These are phyloP conservation scores for Grosmannia serpens DNA, from an alignment of 2,329 filamentous ascomycete genomes.

Conservation along the genomic window DNA sequence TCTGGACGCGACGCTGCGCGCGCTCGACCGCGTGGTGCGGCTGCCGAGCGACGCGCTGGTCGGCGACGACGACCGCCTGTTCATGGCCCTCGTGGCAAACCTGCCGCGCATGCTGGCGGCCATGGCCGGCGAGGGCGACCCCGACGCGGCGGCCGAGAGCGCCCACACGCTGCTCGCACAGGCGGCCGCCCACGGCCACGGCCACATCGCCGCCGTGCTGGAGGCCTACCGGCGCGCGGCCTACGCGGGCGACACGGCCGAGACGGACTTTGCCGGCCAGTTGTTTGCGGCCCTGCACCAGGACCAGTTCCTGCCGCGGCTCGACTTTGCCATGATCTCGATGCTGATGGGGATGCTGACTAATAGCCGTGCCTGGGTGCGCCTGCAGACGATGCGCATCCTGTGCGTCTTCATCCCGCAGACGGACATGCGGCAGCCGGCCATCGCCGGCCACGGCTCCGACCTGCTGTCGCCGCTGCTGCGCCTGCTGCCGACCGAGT, in stretches of 20 bases:
- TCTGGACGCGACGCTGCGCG: conserved; percentile 63
- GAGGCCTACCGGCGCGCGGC: conserved; percentile 56
- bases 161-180: conserved; percentile 57
- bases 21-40: conserved; percentile 66
- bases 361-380: conserved; percentile 81
- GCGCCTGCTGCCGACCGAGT: conserved; percentile 80
- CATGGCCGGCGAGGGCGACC: conserved; percentile 40
- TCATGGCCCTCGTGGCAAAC: conserved; percentile 86
- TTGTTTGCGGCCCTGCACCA: conserved; percentile 63
- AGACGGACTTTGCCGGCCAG: conserved; percentile 65
- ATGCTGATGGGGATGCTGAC: conserved; percentile 87
- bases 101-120: conserved; percentile 73
- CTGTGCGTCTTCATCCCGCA: conserved; percentile 76
- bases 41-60: conserved; percentile 72
- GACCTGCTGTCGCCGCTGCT: conserved; percentile 91
- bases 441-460: conserved; percentile 81
- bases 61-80: conserved; percentile 68
- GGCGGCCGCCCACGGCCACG: conserved; percentile 60
- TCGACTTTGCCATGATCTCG: conserved; percentile 75
- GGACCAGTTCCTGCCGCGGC: conserved; percentile 61
- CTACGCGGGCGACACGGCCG: conserved; percentile 36
- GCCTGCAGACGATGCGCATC: conserved; percentile 84
- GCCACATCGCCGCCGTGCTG: conserved; percentile 56
- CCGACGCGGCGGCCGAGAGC: neutral
- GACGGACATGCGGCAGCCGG: conserved; percentile 84